Conservation (phyloP, 768 basidiomycete genomes). For the Leccinum rimulosum region DNA sequence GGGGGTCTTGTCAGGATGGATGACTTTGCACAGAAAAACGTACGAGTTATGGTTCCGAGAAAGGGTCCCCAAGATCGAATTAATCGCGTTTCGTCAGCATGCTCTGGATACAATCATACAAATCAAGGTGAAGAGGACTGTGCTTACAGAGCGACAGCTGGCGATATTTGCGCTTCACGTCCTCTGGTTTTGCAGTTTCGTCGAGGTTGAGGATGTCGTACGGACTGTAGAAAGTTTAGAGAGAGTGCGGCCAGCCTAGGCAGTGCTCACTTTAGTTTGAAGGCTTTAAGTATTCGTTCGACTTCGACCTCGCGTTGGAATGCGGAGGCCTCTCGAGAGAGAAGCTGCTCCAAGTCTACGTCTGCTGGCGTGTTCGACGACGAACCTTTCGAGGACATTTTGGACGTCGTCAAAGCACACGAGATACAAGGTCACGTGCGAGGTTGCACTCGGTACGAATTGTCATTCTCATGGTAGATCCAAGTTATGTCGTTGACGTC, state of each 20-base stretch:
- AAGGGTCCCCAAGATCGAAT: slow-evolving; percentile 1
- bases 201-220: slow-evolving; percentile 91
- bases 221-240: slow-evolving; percentile 51
- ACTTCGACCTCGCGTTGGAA: slow-evolving; percentile 88
- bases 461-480: not conserved
- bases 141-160: slow-evolving; percentile 80
- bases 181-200: slow-evolving; percentile 66
- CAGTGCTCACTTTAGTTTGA: slow-evolving; percentile 86
- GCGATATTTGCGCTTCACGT: slow-evolving; percentile 86
- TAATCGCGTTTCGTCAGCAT: slow-evolving; percentile 21
- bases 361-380: slow-evolving; percentile 28
- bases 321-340: slow-evolving; percentile 77
- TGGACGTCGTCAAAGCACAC: not conserved
- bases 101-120: slow-evolving; percentile 7
- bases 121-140: slow-evolving; percentile 10
- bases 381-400: slow-evolving; percentile 22
- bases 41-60: slow-evolving; percentile 27
- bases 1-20: slow-evolving; percentile 97
- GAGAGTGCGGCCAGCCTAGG: not conserved
- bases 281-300: slow-evolving; percentile 88
- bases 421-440: slow-evolving; percentile 19
- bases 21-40: slow-evolving; percentile 61
- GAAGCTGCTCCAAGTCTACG: slow-evolving; percentile 73
- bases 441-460: not conserved
- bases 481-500: not conserved